Conservation (phyloP, 345 rosid species). For the Rhodamnia rubescens region DNA sequence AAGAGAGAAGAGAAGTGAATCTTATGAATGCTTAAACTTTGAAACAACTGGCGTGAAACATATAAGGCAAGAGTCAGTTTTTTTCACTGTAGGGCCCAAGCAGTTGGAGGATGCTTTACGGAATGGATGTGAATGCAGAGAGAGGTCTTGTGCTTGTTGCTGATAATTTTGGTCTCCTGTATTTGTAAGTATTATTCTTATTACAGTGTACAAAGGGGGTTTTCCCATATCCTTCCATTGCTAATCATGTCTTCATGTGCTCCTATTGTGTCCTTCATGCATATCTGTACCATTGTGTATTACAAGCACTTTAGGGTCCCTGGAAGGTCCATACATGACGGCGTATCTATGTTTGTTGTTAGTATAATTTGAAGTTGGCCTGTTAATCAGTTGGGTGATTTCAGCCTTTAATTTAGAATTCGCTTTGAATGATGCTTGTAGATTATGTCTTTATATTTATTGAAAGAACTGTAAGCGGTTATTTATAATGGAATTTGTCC, state of each 20-base stretch:
- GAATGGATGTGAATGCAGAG: slow-evolving; percentile 85
- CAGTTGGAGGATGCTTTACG: slow-evolving; percentile 91
- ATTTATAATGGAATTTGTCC: neutral
- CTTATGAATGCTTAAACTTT: neutral
- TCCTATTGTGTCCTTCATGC: neutral
- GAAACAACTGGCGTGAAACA: neutral
- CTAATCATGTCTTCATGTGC: neutral
- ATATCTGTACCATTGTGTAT: neutral
- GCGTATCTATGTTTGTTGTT: neutral
- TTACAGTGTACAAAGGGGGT: neutral
- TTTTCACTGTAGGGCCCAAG: slow-evolving; percentile 38
- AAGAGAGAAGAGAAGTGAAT: neutral
- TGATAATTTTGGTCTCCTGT: slow-evolving; percentile 77
- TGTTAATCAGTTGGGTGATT: neutral
- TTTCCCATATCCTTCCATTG: neutral
- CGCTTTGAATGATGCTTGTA: neutral
- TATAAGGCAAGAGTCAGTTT: neutral
- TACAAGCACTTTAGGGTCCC: neutral
- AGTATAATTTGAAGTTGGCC: neutral
- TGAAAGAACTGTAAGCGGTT: neutral
- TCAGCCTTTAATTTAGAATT: neutral
- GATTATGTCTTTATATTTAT: neutral
- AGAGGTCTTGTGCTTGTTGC: slow-evolving; percentile 69
- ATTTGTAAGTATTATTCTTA: slow-evolving; percentile 42
- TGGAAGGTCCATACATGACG: neutral